Evolutionary conservation across 331 rosid genomes (phyloP), one percentile per base, ranked within the genome.

Genomic region (Quercus phellos): DNA sequence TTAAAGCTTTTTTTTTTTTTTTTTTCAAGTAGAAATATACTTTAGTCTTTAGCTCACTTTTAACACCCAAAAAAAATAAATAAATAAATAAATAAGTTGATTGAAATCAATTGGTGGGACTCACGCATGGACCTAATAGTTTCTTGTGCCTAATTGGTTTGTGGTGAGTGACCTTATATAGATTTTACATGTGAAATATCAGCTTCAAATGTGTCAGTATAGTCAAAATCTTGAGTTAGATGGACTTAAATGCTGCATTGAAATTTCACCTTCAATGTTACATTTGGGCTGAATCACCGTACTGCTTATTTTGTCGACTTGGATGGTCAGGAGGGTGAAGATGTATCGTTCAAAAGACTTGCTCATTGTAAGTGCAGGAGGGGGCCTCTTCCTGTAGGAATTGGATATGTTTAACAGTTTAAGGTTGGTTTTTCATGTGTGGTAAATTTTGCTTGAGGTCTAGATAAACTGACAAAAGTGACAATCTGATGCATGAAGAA

Each of bases 301-400:
- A 67, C 75, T 83, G 73, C 80, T 83, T 79, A 46, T 75, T 78
- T 61, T 76, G 80, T 82, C 83, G 75, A 46, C 84, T 77, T 83
- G 72, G 70, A 77, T 81, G 82, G 83, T 79, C 76, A 83, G 88
- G 88, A 85, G 78, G 80, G 74, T 59, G 83, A 74, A 32, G 81
- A 70, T 50, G 68, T 78, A 64, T 74, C 79, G 79, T 72, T 79
- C 84, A 38, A 76, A 51, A 61, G 32, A 74, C 68, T 76, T 78
- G 67, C 71, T 85, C 91, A 80, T 78, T 79, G 85, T 72, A 81
- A 84, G 85, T 81, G 74, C 83, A 76, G 55, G 86, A 82, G 88
- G 76, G 64, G 54, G 77, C 55, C 78, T 63, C 38, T 38, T 42
- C 32, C 68, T 38, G n/a, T 63, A 43, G 8, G 68, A 74, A 51